Evolutionary conservation across 345 rosid species (phyloP).

Genomic region (Triadica sebifera): DNA sequence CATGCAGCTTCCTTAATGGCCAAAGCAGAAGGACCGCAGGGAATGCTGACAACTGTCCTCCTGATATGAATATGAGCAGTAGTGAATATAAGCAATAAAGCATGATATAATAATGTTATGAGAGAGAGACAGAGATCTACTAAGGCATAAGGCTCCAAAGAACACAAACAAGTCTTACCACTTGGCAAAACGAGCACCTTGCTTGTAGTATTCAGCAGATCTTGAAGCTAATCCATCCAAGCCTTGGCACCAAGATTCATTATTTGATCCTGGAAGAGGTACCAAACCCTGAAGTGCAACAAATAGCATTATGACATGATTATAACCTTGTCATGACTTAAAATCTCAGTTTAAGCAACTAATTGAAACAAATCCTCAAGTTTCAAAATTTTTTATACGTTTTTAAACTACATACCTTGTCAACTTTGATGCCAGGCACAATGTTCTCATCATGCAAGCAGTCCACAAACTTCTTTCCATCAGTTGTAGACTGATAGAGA

Average conservation of each 20-base stretch:
- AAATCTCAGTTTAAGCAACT: not conserved
- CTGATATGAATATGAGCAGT: conserved; percentile 28
- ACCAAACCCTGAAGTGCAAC: conserved; percentile 62
- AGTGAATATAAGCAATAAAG: conserved; percentile 1
- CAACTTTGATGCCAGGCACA: conserved; percentile 95
- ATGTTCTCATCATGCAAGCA: conserved; percentile 76
- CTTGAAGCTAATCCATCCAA: conserved; percentile 97
- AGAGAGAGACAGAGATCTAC: not conserved
- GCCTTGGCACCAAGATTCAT: conserved; percentile 99
- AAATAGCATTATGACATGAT: not conserved
- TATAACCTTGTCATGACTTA: not conserved
- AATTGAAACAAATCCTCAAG: not conserved
- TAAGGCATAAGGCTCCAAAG: not conserved
- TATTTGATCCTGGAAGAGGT: conserved; percentile 92
- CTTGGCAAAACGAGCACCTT: conserved; percentile 99
- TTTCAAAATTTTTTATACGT: not conserved
- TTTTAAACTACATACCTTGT: conserved; percentile 56
- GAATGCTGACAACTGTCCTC: conserved; percentile 97
- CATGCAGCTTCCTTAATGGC: conserved; percentile 99
- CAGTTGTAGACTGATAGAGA: conserved; percentile 83
- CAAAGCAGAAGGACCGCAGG: conserved; percentile 95
- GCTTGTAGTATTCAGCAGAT: conserved; percentile 98
- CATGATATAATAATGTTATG: not conserved
- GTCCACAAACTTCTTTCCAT: conserved; percentile 85
- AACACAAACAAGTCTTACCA: conserved; percentile 50